Evolutionary conservation across 192 early-diverging fungal genomes (phyloP), one percentile per base, ranked within the genome.

Genomic region (Geranomyces michiganensis): DNA sequence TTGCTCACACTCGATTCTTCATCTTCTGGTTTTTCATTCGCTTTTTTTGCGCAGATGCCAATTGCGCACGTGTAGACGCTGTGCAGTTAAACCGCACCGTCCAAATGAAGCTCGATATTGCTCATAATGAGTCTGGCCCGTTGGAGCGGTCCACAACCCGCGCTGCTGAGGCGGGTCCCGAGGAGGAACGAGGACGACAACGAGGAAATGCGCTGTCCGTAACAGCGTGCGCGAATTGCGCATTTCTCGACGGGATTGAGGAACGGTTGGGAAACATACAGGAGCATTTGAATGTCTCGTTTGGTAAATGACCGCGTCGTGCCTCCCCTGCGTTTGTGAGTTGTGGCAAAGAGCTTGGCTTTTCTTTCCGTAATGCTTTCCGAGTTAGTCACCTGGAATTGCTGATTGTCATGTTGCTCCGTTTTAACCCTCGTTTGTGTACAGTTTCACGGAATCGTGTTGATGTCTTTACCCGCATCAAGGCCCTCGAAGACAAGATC

Each of bases 401-500:
- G n/a, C n/a, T n/a, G 21, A 32, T n/a, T 0, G n/a, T 43, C 13
- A 49, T 81, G 41, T 64, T 24, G 46, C 17, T 26, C 2, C 26
- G 27, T 68, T 33, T 53, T 31, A 70, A 21, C 68, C 69, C n/a
- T 24, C 12, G 9, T 64, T 10, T 9, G 9, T 9, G 9, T 7
- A 41, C 48, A 81, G 78, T 79, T 44, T 75, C 81, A 13, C 60
- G 73, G 4, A 74, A 75, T 32, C 77, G 68, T 0, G 65, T 82
- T 21, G 78, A 71, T 63, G 77, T 78, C 64, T 80, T 80, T 1
- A 76, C 82, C n/a, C 79, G 91, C 19, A 83, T 95, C 47, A 80
- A 87, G 61, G 87, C 89, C 22, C 71, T 95, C 26, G 93, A 95
- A 72, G 85, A 92, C 68, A 86, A 82, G 32, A 80, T 95, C 31